A percentile compares a stretch with the other conserved stretches of the same genome.
Evolutionary conservation across 2,329 filamentous ascomycete genomes (phyloP).

Genomic region (Cladorrhinum sp.): DNA sequence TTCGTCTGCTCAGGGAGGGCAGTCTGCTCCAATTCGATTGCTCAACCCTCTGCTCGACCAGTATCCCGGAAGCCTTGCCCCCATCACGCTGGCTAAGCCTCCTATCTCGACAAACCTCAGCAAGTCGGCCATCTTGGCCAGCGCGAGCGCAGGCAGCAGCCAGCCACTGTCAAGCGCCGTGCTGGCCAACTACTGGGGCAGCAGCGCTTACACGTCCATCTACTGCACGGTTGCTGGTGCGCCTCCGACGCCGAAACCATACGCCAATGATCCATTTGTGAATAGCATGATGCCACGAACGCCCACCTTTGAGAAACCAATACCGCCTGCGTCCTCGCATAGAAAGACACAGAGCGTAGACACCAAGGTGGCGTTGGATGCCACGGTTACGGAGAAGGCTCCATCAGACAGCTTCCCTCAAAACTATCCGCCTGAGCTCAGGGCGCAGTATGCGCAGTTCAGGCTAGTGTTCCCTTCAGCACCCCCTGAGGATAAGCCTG

Average conservation of each 20-base stretch:
- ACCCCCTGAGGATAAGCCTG: conserved; percentile 72
- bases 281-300: conserved; percentile 33
- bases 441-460: conserved; percentile 89
- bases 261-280: conserved; percentile 38
- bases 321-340: conserved; percentile 28
- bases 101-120: conserved; percentile 83
- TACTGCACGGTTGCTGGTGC: conserved; percentile 31
- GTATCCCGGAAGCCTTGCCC: conserved; percentile 66
- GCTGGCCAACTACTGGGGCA: conserved; percentile 93
- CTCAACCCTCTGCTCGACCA: conserved; percentile 42
- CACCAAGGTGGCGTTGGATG: conserved; percentile 26
- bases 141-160: conserved; percentile 63
- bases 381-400: conserved; percentile 12
- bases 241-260: conserved; percentile 24
- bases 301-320: conserved; percentile 30
- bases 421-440: conserved; percentile 78
- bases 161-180: conserved; percentile 78
- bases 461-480: conserved; percentile 84
- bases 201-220: conserved; percentile 64
- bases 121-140: conserved; percentile 77
- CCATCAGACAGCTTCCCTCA: conserved; percentile 54
- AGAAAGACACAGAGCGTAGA: conserved; percentile 46
- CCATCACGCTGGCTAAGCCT: conserved; percentile 76
- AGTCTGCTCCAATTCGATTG: conserved; percentile 16
- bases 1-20: conserved; percentile 28